Base-by-base conservation (phyloP, 106 monocot species). In the Dioscorea dumetorum region DNA sequence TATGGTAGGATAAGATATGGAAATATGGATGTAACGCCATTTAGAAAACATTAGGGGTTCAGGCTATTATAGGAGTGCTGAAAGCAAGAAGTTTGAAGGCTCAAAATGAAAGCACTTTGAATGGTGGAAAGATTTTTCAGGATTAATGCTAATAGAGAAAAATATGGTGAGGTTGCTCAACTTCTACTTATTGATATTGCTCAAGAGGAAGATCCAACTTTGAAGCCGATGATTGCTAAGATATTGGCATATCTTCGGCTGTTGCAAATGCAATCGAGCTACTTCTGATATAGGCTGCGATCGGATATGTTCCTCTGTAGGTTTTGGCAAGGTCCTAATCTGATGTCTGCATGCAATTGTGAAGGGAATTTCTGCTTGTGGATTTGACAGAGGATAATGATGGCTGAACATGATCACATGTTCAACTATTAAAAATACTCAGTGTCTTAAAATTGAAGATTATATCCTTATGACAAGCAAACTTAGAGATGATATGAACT, bases 101-200 rank as follows among this genome's bases (percentile, higher is more conserved):
- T 23, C 82, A n/a, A 90, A 68, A 77, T 87, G 13, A 90, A 71
- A 65, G 90, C 90, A 16, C n/a, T n/a, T 34, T 90, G 93, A 86
- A 87, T 94, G 34, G 58, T 94, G 66, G 93, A 94, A 41, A 90
- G 81, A 60, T 73, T 87, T 17, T 90, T 94, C 24, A 72, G 90
- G 66, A 61, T 72, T 56, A 79, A 72, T 54, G 49, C 12, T 19
- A 57, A 72, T 69, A 83, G 77, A 62, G 80, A 65, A 35, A 69
- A 80, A 48, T 67, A 87, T 58, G 90, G 84, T 9, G 70, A 70
- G 58, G 24, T 62, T 48, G 84, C 75, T 22, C 82, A 82, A 52
- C 33, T 76, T 59, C 21, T 82, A 35, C 84, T 94, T 16, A 76
- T 84, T 49, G 84, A 84, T 75, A 87, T 94, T 22, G 80, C 84